Base-by-base conservation (phyloP, 805 yeast genomes). In the Candida sakaeoensis region DNA sequence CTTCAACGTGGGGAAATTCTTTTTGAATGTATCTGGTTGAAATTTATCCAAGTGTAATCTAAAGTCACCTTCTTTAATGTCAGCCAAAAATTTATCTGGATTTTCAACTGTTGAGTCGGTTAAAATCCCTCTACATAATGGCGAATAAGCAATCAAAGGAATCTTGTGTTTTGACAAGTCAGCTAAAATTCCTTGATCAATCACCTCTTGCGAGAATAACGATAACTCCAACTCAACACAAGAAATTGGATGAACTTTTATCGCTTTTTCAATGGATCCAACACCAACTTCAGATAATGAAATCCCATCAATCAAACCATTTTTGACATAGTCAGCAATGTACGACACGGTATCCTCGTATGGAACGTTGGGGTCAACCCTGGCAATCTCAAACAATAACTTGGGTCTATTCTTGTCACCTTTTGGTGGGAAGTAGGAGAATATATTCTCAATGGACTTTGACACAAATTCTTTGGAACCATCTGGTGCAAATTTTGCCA, bases 211-310 rank as follows among this genome's bases (percentile, higher is more conserved):
- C n/a, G 79, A 58, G 64, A 82, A 77, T 42, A 90, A 55, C 2
- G 95, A 85, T 44, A 82, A 74, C 61, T 89, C 97, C 31, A 84
- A 70, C 64, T 89, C 96, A 32, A 84, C 85, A 48, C 78, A 78
- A 2, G 78, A 68, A 41, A 87, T 70, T 29, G 81, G 83, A 41
- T 71, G 68, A 3, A 77, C 74, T 30, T 67, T 60, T 26, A 65
- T 60, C 3, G 93, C 90, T 44, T 75, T 75, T 16, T 60, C 56
- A 41, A 90, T 73, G 10, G 90, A 75, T 0, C 67, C 70, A 4
- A 77, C 81, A 16, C 77, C 70, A 14, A 80, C 84, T 61, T 89
- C 96, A 37, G 88, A 79, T 34, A 89, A 63, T 1, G 95, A 82
- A 39, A 83, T 72, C 18, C 84, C 89, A 37, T 79, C 80, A 48